Evolutionary conservation across 192 early-diverging fungal species (phyloP).

Genomic region (Coemansia sp.): DNA sequence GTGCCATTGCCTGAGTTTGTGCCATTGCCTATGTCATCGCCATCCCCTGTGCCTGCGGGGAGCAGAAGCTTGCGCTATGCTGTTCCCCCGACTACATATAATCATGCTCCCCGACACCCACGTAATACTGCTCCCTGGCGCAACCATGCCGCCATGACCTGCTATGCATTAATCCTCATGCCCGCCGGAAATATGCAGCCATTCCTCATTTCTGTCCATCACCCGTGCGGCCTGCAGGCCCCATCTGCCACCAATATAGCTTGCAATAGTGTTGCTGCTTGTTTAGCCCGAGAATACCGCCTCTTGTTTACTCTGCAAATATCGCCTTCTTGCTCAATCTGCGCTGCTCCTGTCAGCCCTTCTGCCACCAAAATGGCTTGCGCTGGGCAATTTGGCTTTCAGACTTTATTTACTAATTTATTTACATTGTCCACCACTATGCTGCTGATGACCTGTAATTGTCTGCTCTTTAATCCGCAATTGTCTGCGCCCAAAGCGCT

Average conservation of each 20-base stretch:
- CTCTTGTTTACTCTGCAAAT: not conserved
- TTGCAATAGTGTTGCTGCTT: not conserved
- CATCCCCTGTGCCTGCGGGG: not conserved
- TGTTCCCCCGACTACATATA: too few relatives aligned
- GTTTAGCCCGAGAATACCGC: not conserved
- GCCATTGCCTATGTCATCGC: not conserved
- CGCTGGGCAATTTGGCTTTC: conserved; percentile 6
- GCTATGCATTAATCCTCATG: conserved; percentile 1
- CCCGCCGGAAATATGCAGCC: not conserved
- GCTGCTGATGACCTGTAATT: not conserved
- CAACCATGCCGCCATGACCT: not conserved
- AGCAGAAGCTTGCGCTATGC: not conserved
- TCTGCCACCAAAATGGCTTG: not conserved
- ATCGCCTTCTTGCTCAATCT: not conserved
- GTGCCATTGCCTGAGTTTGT: conserved; percentile 3
- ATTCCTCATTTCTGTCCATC: not conserved
- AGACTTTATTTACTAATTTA: conserved; percentile 10
- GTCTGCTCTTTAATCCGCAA: not conserved
- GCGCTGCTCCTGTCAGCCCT: not conserved
- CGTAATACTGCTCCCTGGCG: not conserved
- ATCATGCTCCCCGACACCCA: not conserved
- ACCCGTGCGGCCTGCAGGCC: not conserved
- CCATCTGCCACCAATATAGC: not conserved
- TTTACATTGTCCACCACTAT: not conserved
- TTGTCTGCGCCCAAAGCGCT: not conserved